Evolutionary conservation across 306 rosid species (phyloP).

Genomic region (Abrus pulchellus): DNA sequence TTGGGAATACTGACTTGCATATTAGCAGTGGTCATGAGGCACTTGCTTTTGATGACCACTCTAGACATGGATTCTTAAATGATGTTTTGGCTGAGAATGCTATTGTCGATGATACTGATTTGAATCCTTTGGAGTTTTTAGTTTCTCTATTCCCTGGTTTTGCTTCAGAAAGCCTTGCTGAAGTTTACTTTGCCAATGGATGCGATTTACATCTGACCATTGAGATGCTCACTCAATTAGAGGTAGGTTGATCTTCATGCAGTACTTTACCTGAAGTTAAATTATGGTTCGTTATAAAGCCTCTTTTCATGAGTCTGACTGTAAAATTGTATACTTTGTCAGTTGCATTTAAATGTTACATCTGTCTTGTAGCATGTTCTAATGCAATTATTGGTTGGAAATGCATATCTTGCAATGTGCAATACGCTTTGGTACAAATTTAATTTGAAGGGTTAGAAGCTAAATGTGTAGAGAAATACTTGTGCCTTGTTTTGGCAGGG

Average conservation of each 20-base stretch:
- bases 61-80: conserved; percentile 70
- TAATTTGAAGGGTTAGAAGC: conserved; percentile 38
- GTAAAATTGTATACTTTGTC: background rate
- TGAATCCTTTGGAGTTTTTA: conserved; percentile 85
- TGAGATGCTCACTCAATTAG: conserved; percentile 97
- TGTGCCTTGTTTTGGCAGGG: conserved; percentile 51
- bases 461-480: conserved; percentile 46
- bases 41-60: conserved; percentile 64
- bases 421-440: conserved; percentile 23
- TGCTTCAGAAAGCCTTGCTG: conserved; percentile 90
- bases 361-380: conserved; percentile 32
- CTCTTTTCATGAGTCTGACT: background rate
- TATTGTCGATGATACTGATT: conserved; percentile 64
- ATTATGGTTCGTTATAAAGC: conserved; percentile 25
- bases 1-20: conserved; percentile 61
- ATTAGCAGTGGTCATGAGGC: conserved; percentile 63
- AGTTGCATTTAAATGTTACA: background rate
- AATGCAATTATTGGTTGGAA: conserved; percentile 43
- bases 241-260: conserved; percentile 62
- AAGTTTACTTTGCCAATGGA: conserved; percentile 89
- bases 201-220: conserved; percentile 80
- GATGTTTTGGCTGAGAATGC: conserved; percentile 73
- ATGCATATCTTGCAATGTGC: background rate
- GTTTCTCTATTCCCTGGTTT: conserved; percentile 92
- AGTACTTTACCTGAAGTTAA: conserved; percentile 20